These are phyloP conservation scores for Platanthera zijinensis DNA, from an alignment of 106 monocot species.

Conservation along the genomic window DNA sequence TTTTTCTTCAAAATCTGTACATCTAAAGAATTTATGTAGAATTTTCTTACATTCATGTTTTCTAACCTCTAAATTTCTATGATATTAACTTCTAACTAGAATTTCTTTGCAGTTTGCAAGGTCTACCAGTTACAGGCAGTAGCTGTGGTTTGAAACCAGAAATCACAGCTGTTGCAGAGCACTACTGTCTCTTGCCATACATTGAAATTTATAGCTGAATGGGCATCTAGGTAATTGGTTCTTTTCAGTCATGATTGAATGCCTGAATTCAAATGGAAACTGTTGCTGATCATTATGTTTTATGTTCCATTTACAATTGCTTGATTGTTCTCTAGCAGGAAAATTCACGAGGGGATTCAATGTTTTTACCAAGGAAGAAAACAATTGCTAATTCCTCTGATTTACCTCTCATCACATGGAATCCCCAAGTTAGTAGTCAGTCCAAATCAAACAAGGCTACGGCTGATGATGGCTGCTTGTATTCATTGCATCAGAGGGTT, in stretches of 20 bases:
- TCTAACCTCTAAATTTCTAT: neutral
- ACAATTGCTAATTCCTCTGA: neutral
- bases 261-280: neutral
- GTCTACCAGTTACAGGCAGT: neutral
- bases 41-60: neutral
- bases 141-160: neutral
- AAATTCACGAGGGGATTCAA: neutral
- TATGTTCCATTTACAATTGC: neutral
- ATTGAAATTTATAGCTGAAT: neutral
- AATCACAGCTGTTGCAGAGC: slow-evolving; percentile 2
- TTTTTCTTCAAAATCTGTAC: neutral
- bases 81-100: neutral
- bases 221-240: neutral
- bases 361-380: neutral
- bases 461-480: neutral
- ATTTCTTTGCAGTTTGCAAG: neutral
- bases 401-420: neutral
- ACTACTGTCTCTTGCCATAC: slow-evolving; percentile 2
- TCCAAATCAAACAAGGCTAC: neutral
- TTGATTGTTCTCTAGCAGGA: neutral
- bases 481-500: neutral
- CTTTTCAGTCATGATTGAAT: neutral
- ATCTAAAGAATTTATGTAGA: neutral
- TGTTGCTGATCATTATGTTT: neutral
- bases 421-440: neutral